phyloP scores from a whole-genome alignment of 208 protist genomes.

The Trypanosoma platydactyli region DNA sequence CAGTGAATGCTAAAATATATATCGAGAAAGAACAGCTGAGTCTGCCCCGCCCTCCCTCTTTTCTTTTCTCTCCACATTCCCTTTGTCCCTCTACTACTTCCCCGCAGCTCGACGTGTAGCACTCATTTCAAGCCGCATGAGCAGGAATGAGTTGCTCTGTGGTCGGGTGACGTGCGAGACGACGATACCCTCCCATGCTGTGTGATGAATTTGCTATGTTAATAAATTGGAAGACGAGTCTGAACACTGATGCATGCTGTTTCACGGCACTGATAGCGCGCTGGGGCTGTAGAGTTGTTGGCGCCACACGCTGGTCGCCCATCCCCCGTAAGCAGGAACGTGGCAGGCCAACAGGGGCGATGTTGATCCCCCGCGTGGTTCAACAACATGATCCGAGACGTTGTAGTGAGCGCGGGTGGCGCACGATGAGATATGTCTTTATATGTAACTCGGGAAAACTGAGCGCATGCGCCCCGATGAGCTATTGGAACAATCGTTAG shows the following conservation, averaged over 20 bases:
- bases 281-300: not conserved
- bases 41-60: not conserved
- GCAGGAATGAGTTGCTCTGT: conserved; percentile 22
- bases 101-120: not conserved
- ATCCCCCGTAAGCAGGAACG: no score
- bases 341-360: conserved; percentile 7
- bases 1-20: conserved; percentile 26
- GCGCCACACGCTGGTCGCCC: no score
- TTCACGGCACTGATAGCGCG: conserved; percentile 19
- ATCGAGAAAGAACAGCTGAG: conserved; percentile 37
- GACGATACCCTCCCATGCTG: not conserved
- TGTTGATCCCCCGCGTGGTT: conserved; percentile 13
- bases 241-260: conserved; percentile 33
- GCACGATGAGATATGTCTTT: conserved; percentile 30
- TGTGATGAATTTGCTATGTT: conserved; percentile 24
- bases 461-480: conserved; percentile 41
- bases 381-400: conserved; percentile 28
- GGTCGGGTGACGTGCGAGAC: conserved; percentile 36
- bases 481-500: conserved; percentile 74
- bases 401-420: not conserved
- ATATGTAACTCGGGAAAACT: conserved; percentile 71
- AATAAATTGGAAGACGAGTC: conserved; percentile 34
- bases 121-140: conserved; percentile 33
- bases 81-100: not conserved
- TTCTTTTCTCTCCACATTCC: not conserved